These are phyloP conservation scores for Bipolaris cookei DNA, from an alignment of 2,329 filamentous ascomycete genomes.

Conservation along the genomic window DNA sequence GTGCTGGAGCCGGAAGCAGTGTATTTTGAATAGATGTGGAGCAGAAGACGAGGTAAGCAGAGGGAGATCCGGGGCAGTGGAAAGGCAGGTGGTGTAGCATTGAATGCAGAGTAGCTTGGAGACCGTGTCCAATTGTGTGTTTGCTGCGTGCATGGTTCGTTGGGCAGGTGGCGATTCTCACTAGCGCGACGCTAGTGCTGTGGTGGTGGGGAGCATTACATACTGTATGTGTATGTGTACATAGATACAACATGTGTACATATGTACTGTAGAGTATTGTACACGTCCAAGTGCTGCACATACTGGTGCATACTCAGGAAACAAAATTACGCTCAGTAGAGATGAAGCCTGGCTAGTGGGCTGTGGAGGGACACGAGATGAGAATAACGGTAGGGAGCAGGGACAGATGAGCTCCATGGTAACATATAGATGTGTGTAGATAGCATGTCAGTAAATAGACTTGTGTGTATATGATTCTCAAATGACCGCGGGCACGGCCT, in stretches of 20 bases:
- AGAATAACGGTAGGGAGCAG: constrained; percentile 27
- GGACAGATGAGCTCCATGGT: constrained; percentile 8
- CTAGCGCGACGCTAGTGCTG: constrained; percentile 14
- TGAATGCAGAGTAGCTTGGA: constrained; percentile 2
- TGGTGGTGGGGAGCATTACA: constrained; percentile 16
- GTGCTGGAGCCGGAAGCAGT: constrained; percentile 55
- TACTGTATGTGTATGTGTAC: too few relatives aligned
- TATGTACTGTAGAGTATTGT: too few relatives aligned
- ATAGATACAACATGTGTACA: too few relatives aligned
- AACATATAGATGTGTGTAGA: too few relatives aligned
- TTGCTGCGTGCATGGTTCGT: neutral
- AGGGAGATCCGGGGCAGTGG: neutral
- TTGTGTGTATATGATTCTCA: constrained; percentile 4
- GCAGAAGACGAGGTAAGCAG: neutral
- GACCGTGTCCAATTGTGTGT: constrained; percentile 9
- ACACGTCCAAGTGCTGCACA: too few relatives aligned
- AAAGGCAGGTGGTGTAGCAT: neutral
- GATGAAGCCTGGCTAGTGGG: neutral
- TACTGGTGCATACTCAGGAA: neutral
- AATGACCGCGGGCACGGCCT: constrained; percentile 13
- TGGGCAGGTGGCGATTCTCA: constrained; percentile 11
- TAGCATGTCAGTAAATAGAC: too few relatives aligned
- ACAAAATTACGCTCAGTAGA: neutral
- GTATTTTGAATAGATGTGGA: constrained; percentile 47
- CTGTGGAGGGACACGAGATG: constrained; percentile 32